Evolutionary conservation across 805 yeast species (phyloP), one percentile per base, ranked within the genome.

Genomic region (Wickerhamomyces ciferrii): DNA sequence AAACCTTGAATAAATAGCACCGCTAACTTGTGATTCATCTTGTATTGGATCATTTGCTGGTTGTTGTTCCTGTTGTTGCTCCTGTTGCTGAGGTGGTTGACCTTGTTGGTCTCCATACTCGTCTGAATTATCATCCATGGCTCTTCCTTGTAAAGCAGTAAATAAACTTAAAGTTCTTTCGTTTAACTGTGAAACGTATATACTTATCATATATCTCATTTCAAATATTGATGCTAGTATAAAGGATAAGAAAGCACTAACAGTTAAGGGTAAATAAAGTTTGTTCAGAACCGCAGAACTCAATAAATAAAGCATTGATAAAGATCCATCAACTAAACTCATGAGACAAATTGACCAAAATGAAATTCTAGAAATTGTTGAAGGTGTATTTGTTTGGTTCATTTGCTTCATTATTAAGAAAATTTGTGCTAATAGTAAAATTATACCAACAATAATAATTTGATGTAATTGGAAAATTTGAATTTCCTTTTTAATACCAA

Each of bases 181-280:
- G 54, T 85, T 88, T 15, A 78, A 67, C 63, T 90, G 96, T 0
- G 88, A 75, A 13, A 82, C 71, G 50, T 77, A 78, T 1, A 90
- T 81, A 41, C 79, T 70, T 34, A 83, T 75, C 73, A 86, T 70
- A 62, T 83, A 87, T 47, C 91, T 75, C 68, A 84, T 75, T 56
- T 86, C 96, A 66, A 87, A 87, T 15, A 87, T 71, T 13, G 84
- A 78, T 24, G 89, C 83, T 51, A 87, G 69, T 3, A 85, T 75
- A 52, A 87, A 82, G 1, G 87, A 74, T 8, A 86, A 61, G 47
- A 88, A 81, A 2, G 91, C 82, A 49, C 85, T 76, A 19, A 88
- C 79, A 13, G 84, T 80, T 43, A 85, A 69, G 4, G 89, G 81
- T 43, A 89, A 65, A 54, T 83, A 87, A 19, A 87, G 59, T 36